A percentile compares a stretch with the other conserved stretches of the same genome.
Evolutionary conservation across 225 moss, liverwort and hornwort genomes (phyloP).

Genomic region (Pseudoscleropodium purum): DNA sequence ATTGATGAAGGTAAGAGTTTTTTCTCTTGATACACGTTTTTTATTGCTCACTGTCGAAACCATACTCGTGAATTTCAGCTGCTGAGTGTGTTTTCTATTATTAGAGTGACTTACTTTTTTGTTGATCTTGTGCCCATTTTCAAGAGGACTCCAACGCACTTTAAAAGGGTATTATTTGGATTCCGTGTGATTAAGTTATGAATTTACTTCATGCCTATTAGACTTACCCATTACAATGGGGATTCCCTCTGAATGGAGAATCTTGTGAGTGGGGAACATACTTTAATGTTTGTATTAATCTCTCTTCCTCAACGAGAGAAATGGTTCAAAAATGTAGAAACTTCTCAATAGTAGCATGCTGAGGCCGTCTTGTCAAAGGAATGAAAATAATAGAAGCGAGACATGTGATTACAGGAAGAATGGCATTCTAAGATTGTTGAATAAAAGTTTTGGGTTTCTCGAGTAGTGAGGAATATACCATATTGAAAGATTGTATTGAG

Average conservation of each 20-base stretch:
- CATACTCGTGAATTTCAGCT: background rate
- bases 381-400: background rate
- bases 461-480: background rate
- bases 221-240: background rate
- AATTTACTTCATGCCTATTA: background rate
- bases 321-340: background rate
- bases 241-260: background rate
- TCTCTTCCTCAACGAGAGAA: background rate
- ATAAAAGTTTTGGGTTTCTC: background rate
- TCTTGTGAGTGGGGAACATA: background rate
- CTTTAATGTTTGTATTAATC: background rate
- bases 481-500: background rate
- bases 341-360: background rate
- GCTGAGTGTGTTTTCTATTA: background rate
- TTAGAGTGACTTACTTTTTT: background rate
- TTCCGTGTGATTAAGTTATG: background rate
- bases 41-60: background rate
- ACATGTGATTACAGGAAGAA: background rate
- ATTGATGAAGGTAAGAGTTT: constrained; percentile 59
- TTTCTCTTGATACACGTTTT: background rate
- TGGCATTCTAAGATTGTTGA: background rate
- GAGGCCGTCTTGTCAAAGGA: background rate
- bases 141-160: background rate
- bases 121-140: background rate
- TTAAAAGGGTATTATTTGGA: background rate